phyloP scores from a whole-genome alignment of 2,329 filamentous ascomycete species.

The Geosmithia flava region DNA sequence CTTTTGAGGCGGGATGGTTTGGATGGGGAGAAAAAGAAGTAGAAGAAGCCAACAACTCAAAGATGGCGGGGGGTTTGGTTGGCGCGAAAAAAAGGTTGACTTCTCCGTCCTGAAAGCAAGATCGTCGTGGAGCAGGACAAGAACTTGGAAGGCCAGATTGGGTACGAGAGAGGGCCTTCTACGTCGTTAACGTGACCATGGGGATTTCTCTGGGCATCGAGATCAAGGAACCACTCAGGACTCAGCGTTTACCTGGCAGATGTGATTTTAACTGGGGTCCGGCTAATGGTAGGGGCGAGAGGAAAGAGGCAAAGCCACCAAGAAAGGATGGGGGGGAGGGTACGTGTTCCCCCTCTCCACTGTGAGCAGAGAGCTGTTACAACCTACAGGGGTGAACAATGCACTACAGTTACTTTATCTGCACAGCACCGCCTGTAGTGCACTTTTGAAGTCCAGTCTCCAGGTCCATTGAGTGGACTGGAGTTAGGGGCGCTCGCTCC shows the following conservation, averaged over 20 bases:
- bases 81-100: not conserved
- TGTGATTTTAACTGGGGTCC: not conserved
- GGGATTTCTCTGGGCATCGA: not conserved
- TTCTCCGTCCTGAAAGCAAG: not conserved
- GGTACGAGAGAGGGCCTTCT: not conserved
- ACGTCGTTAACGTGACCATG: not conserved
- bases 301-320: too few species aligned
- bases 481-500: too few species aligned
- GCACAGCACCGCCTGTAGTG: too few species aligned
- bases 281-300: not conserved
- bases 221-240: not conserved
- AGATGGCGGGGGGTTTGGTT: not conserved
- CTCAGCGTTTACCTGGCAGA: not conserved
- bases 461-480: too few species aligned
- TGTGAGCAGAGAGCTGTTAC: too few species aligned
- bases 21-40: not conserved
- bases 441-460: too few species aligned
- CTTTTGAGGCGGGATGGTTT: not conserved
- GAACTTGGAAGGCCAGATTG: not conserved
- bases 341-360: too few species aligned
- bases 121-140: not conserved
- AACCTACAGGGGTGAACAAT: too few species aligned
- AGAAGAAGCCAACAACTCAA: too few species aligned
- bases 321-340: too few species aligned
- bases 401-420: too few species aligned